phyloP scores from a whole-genome alignment of 1,139 yeast species.

The Sugiyamaella xylanicola region DNA sequence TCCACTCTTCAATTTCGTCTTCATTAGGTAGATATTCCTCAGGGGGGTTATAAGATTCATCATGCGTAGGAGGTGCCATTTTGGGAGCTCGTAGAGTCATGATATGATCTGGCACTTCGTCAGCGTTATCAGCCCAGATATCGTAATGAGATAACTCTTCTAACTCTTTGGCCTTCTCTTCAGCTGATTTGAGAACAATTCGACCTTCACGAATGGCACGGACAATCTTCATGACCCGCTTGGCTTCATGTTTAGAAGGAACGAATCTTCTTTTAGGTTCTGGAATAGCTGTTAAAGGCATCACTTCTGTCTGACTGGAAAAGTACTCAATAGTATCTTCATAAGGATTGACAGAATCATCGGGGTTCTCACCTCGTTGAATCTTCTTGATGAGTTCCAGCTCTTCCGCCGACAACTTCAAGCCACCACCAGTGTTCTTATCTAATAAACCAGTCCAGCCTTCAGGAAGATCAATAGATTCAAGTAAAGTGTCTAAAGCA shows the following conservation, averaged over 20 bases:
- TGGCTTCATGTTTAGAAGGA: slow-evolving; percentile 96
- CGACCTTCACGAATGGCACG: slow-evolving; percentile 95
- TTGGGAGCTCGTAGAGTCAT: slow-evolving; percentile 96
- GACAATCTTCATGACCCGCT: slow-evolving; percentile 93
- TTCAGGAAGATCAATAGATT: slow-evolving; percentile 88
- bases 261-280: slow-evolving; percentile 97
- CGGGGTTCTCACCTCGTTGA: slow-evolving; percentile 82
- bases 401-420: slow-evolving; percentile 87
- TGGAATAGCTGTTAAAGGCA: slow-evolving; percentile 91
- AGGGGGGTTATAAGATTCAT: slow-evolving; percentile 96
- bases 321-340: slow-evolving; percentile 97
- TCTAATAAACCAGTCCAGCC: slow-evolving; percentile 98
- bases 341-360: slow-evolving; percentile 79
- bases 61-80: slow-evolving; percentile 93
- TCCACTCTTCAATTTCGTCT: slow-evolving; percentile 78
- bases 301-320: slow-evolving; percentile 78
- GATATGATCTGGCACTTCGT: slow-evolving; percentile 69
- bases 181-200: slow-evolving; percentile 65
- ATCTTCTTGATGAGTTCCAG: slow-evolving; percentile 84
- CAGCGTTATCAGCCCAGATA: slow-evolving; percentile 73
- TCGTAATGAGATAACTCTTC: slow-evolving; percentile 60
- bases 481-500: slow-evolving; percentile 87
- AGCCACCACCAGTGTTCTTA: slow-evolving; percentile 82
- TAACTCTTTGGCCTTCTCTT: slow-evolving; percentile 40
- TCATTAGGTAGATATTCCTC: slow-evolving; percentile 83